Evolutionary conservation across 1,284 basidiomycete genomes (phyloP), one percentile per base, ranked within the genome.

Genomic region (Trichosporon sp.): DNA sequence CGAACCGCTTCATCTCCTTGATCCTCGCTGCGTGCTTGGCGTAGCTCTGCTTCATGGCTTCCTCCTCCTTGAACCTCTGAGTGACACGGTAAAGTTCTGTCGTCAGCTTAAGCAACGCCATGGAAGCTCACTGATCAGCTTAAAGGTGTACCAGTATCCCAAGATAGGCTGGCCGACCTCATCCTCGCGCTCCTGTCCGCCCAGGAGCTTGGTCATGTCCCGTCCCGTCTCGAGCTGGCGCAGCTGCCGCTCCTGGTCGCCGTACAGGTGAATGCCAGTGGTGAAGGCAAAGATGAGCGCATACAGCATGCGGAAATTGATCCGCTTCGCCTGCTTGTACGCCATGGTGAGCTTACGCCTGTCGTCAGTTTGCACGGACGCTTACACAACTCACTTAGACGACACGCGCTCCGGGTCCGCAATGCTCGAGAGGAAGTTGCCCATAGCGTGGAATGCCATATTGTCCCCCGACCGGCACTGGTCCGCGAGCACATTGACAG

Each of bases 251-350:
- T 77, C 72, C 19, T 65, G 63, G 23, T 70, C 69, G 14, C 75
- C 73, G 58, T 73, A 75, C 56, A 72, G 59, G 60, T 76, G 74
- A 3, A 68, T 63, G 13, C 69, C 70, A 0, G 77, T 76, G 7
- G 76, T 77, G 69, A 77, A 76, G 11, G 78, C 75, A 33, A 78
- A 79, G 21, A 78, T 73, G 31, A 79, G 64, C 2, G 64, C 54
- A 34, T 73, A 69, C 10, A 78, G 65, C 23, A 76, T 59, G 58
- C 72, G 71, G 59, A 73, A 70, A 61, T 71, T 71, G 27, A 72
- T 70, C 49, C 73, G 69, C 59, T 72, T 72, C 33, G 72, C 65
- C 56, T 66, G 65, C 21, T 75, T 71, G 59, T 76, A 77, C 16
- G 76, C 71, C 0, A 34, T 40, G 4, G 73, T 69, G 5, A 79